Evolutionary conservation across 345 rosid genomes (phyloP), one percentile per base, ranked within the genome.

Genomic region (Anastatica hierochuntica): DNA sequence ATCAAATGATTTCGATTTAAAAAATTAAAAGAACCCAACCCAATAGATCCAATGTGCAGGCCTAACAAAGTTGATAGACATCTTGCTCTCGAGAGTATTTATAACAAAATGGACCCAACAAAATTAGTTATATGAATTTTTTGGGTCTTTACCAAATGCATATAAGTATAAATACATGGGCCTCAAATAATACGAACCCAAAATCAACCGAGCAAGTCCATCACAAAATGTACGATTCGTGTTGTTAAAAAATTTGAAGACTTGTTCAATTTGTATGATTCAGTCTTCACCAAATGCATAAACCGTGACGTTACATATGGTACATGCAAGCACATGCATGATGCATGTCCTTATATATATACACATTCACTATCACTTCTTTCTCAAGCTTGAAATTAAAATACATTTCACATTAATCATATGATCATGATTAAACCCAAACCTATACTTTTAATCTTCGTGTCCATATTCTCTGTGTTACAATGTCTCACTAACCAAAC

Each of bases 281-380:
- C 17, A 19, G 48, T 66, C 64, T 57, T 52, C 30, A 58, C 60
- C 65, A 66, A 50, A 44, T 52, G 29, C 54, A 36, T 19, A 23
- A 24, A 13, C n/a, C n/a, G 17, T 64, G 69, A 56, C 49, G 43
- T 7, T 56, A 7, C 12, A 19, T 55, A n/a, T n/a, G n/a, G n/a
- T n/a, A n/a, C n/a, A n/a, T n/a, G n/a, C n/a, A n/a, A n/a, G 19
- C 16, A 55, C 17, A 43, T 51, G 35, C 36, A 29, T 51, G 50
- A 21, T 51, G 54, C 11, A 39, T 50, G 14, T 29, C 14, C 44
- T 10, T 55, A 14, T 37, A 45, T 48, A 59, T 45, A 39, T 45
- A 14, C 8, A 24, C 6, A 1, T 8, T 26, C 16, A 7, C 33
- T 24, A 3, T 24, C 6, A 24, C 3, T 44, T 54, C 0, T 4